These are phyloP conservation scores for Symbiodinium pilosum DNA, from an alignment of 73 alveolate genomes.

Conservation along the genomic window DNA sequence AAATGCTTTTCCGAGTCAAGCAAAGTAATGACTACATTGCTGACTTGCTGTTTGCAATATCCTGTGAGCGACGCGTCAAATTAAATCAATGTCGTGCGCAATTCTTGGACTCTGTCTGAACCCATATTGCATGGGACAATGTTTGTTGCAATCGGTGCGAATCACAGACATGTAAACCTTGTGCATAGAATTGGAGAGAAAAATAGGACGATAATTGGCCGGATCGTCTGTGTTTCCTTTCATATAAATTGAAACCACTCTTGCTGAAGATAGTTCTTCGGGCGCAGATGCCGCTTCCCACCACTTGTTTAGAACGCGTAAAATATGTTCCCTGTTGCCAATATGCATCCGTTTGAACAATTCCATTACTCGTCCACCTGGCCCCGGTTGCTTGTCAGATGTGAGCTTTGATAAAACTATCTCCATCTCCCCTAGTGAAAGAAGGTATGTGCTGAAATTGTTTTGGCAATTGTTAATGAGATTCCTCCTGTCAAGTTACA, in stretches of 20 bases:
- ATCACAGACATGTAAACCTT: conserved; percentile 1
- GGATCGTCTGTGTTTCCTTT: conserved; percentile 30
- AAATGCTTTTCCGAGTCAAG: neutral
- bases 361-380: neutral
- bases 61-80: neutral
- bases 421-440: neutral
- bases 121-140: neutral
- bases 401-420: neutral
- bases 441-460: neutral
- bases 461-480: too few species aligned
- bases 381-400: conserved; percentile 7
- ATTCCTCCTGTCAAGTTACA: neutral
- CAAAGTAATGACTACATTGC: neutral
- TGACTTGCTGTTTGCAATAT: neutral
- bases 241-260: conserved; percentile 17
- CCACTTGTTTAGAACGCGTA: neutral
- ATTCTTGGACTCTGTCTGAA: neutral
- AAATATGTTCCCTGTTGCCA: neutral
- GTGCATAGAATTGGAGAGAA: neutral
- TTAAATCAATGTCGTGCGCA: neutral
- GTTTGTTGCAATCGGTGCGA: neutral
- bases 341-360: conserved; percentile 16
- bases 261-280: neutral
- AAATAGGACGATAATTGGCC: neutral
- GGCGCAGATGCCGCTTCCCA: neutral